Base-by-base conservation (phyloP, 1,139 yeast genomes). In the Hansenula sp. region DNA sequence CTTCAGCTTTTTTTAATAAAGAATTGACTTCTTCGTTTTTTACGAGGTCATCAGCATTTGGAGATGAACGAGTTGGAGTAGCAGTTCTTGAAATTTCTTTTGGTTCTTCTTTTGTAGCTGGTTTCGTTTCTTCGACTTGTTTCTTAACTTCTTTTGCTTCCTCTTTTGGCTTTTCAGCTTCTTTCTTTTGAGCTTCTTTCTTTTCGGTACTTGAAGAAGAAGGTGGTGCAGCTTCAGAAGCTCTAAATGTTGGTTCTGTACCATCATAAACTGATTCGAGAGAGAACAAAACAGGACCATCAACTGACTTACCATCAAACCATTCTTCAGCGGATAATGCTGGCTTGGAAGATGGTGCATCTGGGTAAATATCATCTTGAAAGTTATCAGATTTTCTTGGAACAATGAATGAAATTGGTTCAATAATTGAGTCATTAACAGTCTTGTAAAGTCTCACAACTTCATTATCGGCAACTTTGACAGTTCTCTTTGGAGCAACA, bases 361-460 rank as follows among this genome's bases (percentile, higher is more conserved):
- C 95, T 3, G 97, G 97, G 59, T 82, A 92, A 41, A 92, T 88
- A 56, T 90, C 97, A 34, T 75, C 82, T 62, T 92, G 97, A 71
- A 92, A 92, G 52, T 83, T 79, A 57, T 92, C 97, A 2, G 96
- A 78, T 60, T 90, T 82, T 70, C 97, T 79, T 48, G 98, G 98
- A 42, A 90, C 97, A 53, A 79, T 76, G 59, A 90, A 92, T 8
- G 96, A 83, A 40, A 92, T 74, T 13, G 97, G 97, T 66, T 92
- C 97, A 50, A 92, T 78, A 31, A 77, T 64, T 41, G 75, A 74
- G 61, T 90, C 97, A 49, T 82, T 82, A 29, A 88, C 88, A 13
- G 95, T 82, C 68, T 92, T 92, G 69, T 72, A 92, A 35, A 85
- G 77, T 55, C 77, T 79, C 45, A 85, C 73, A 32, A 92, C 80